Evolutionary conservation across 164 flowering plant species (phyloP).

Genomic region (Protea cynaroides): DNA sequence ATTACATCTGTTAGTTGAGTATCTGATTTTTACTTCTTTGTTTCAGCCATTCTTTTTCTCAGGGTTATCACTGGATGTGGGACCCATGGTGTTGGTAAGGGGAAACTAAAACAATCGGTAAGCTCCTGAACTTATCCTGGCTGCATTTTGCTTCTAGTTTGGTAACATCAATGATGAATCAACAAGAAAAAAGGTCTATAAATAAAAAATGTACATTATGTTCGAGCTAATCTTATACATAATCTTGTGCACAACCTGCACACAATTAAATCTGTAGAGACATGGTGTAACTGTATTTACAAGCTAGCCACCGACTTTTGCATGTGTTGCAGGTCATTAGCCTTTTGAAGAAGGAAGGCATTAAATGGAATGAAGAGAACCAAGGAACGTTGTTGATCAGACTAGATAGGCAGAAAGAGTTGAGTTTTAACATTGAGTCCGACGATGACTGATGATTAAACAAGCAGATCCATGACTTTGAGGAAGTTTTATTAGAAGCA

Average conservation of each 20-base stretch:
- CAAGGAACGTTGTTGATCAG: slow-evolving; percentile 58
- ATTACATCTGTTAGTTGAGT: no score
- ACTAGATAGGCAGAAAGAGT: slow-evolving; percentile 50
- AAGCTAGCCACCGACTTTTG: not conserved
- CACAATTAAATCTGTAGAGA: not conserved
- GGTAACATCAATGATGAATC: not conserved
- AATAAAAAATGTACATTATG: no score
- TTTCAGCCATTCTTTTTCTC: slow-evolving; percentile 61
- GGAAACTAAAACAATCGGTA: slow-evolving; percentile 80
- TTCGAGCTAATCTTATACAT: no score
- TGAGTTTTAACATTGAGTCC: slow-evolving; percentile 48
- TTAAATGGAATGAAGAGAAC: slow-evolving; percentile 75
- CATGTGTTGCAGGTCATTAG: slow-evolving; percentile 41
- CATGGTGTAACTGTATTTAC: not conserved
- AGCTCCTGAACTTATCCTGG: slow-evolving; percentile 8
- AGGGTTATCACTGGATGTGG: slow-evolving; percentile 94
- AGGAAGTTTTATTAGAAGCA: no score
- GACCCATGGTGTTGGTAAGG: slow-evolving; percentile 61
- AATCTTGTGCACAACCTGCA: no score
- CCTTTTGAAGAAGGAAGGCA: slow-evolving; percentile 57
- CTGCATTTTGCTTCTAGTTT: not conserved
- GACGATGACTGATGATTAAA: slow-evolving; percentile 29
- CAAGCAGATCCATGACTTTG: no score
- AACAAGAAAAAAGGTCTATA: not conserved
- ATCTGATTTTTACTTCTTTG: slow-evolving; percentile 1